A percentile compares a stretch with the other conserved stretches of the same genome.
phyloP scores from a whole-genome alignment of 1,284 basidiomycete genomes.

The Flammula alnicola region DNA sequence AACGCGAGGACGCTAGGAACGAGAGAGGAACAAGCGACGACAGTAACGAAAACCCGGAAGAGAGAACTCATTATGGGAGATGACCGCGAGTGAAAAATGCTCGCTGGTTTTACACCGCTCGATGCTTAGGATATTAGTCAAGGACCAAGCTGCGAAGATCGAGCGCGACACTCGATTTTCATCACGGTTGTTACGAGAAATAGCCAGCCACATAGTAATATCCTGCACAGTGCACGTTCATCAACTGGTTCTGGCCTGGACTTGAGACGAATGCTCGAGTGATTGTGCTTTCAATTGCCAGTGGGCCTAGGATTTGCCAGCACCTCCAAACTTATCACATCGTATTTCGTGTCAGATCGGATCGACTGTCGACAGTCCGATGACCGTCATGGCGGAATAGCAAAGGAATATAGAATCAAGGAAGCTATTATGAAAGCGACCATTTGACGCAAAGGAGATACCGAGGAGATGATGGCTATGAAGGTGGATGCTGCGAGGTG shows the following conservation, averaged over 20 bases:
- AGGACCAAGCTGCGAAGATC: no score
- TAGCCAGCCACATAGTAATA: no score
- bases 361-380: conserved; percentile 60
- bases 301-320: no score
- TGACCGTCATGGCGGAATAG: conserved; percentile 68
- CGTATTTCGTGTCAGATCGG: no score
- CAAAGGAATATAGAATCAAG: conserved; percentile 67
- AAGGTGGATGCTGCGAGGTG: conserved; percentile 62
- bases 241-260: no score
- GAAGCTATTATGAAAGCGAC: conserved; percentile 50
- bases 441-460: conserved; percentile 63
- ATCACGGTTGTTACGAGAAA: no score
- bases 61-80: conserved; percentile 2
- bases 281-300: no score
- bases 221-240: no score
- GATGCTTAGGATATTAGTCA: background rate
- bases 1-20: conserved; percentile 29
- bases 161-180: background rate
- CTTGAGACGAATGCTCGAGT: no score
- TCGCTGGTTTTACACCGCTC: background rate
- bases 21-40: conserved; percentile 19
- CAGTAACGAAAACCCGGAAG: background rate
- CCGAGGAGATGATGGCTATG: conserved; percentile 59
- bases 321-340: no score
- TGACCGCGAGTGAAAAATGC: background rate